Conservation (phyloP, 202 grass and related monocot species). For the Carex arenaria region DNA sequence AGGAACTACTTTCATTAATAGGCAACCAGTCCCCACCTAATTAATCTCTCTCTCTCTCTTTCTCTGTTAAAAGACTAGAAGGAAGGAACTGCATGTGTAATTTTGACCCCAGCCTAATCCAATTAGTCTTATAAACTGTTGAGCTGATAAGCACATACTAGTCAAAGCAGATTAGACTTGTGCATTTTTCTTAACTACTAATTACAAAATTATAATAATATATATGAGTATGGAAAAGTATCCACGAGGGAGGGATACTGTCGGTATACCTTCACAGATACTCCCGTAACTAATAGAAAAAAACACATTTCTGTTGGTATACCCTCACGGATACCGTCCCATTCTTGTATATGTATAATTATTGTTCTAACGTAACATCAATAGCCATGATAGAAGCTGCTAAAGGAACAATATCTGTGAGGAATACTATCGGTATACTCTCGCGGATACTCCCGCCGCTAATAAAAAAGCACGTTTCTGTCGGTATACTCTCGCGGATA, state of each 20-base stretch:
- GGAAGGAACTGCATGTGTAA: neutral
- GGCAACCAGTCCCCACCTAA: slow-evolving; percentile 14
- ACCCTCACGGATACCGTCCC: neutral
- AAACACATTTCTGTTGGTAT: too few relatives aligned
- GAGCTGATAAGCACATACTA: neutral
- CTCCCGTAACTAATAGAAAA: too few relatives aligned
- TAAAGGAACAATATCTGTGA: too few relatives aligned
- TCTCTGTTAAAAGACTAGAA: neutral
- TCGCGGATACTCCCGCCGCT: too few relatives aligned
- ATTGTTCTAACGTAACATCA: too few relatives aligned
- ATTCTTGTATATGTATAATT: neutral
- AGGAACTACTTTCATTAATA: slow-evolving; percentile 17
- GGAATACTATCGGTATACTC: too few relatives aligned
- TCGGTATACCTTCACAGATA: too few relatives aligned
- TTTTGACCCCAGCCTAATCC: neutral
- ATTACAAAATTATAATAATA: neutral
- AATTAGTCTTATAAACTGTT: neutral
- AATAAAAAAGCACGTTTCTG: too few relatives aligned
- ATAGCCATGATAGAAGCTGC: too few relatives aligned
- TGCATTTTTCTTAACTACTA: neutral
- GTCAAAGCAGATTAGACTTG: neutral
- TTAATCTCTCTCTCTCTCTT: neutral
- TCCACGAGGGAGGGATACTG: too few relatives aligned
- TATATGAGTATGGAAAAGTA: too few relatives aligned
- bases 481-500: too few relatives aligned